Evolutionary conservation across 495 filamentous ascomycete species (phyloP), one percentile per base, ranked within the genome.

Genomic region (Neurospora cerealis): DNA sequence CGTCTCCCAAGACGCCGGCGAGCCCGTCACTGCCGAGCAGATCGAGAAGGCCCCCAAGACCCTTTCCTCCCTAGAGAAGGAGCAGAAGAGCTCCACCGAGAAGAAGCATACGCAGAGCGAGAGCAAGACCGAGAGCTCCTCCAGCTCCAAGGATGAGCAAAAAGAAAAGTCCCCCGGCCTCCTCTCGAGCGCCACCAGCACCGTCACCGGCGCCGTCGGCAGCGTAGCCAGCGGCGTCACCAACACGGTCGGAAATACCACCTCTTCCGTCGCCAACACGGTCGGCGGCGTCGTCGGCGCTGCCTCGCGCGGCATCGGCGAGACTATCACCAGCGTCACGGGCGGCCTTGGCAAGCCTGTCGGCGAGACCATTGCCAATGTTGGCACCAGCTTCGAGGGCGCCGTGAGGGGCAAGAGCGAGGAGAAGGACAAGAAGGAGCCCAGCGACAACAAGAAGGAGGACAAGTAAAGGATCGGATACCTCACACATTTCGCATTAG

Each of bases 211-310:
- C 73, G 89, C 90, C 11, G 89, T 86, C 69, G 88, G 90, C 44
- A 82, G 87, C 40, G 90, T 90, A 8, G 81, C 92, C 6, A 89
- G 89, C 42, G 91, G 81, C 1, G 73, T 85, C 11, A 84, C 84
- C 70, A 88, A 88, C 79, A 86, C 84, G 0, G 86, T 86, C 38
- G 85, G 85, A 44, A 87, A 84, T 42, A 77, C 87, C 34, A 87
- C 89, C 3, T 89, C 90, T 73, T 93, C 91, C 1, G 88, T 89
- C 9, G 92, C 91, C 37, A 89, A 90, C 73, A 93, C 91, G 2
- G 88, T 89, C 8, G 92, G 92, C 37, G 89, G 89, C 42, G 86
- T 93, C 1, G 86, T 91, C 1, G 91, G 91, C 48, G 90, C 91
- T 5, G 89, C 89, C 2, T 87, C 88, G 8, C 86, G 91, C 17